phyloP scores from a whole-genome alignment of 495 filamentous ascomycete genomes.

The Xylaria nigripes region DNA sequence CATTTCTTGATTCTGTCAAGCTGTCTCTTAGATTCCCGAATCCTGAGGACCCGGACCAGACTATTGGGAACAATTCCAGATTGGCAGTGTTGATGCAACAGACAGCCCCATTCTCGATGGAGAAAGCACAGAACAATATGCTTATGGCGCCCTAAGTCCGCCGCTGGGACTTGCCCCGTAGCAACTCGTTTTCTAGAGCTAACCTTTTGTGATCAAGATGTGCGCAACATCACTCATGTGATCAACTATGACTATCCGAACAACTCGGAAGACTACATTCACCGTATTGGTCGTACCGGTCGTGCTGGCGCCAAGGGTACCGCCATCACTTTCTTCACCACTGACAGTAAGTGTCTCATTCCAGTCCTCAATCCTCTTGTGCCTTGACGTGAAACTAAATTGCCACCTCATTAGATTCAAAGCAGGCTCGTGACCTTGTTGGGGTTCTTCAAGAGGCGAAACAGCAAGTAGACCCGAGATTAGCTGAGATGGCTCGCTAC shows the following conservation, averaged over 20 bases:
- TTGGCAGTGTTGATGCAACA: constrained; percentile 47
- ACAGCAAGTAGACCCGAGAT: constrained; percentile 93
- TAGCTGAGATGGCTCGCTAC: constrained; percentile 92
- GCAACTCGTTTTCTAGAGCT: constrained; percentile 54
- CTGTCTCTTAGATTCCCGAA: constrained; percentile 47
- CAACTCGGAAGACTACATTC: constrained; percentile 99
- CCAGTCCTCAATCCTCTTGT: neutral
- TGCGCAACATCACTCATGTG: constrained; percentile 99
- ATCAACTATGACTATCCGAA: constrained; percentile 99
- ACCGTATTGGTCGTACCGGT: constrained; percentile 95
- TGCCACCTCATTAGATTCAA: constrained; percentile 57
- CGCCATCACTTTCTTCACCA: constrained; percentile 94
- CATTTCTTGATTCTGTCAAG: constrained; percentile 61
- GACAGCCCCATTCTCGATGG: constrained; percentile 49
- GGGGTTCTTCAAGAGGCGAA: constrained; percentile 90
- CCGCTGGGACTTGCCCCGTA: constrained; percentile 50
- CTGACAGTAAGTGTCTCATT: constrained; percentile 74
- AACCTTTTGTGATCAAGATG: constrained; percentile 82
- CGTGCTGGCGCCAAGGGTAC: constrained; percentile 89
- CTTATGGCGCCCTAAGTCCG: constrained; percentile 43
- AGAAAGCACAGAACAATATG: constrained; percentile 65
- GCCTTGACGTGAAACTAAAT: constrained; percentile 25
- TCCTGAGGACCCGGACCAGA: constrained; percentile 66
- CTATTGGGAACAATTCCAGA: constrained; percentile 43
- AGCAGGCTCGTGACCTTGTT: constrained; percentile 94